Evolutionary conservation across 2,329 filamentous ascomycete genomes (phyloP).

Genomic region (Aulographum hederae): DNA sequence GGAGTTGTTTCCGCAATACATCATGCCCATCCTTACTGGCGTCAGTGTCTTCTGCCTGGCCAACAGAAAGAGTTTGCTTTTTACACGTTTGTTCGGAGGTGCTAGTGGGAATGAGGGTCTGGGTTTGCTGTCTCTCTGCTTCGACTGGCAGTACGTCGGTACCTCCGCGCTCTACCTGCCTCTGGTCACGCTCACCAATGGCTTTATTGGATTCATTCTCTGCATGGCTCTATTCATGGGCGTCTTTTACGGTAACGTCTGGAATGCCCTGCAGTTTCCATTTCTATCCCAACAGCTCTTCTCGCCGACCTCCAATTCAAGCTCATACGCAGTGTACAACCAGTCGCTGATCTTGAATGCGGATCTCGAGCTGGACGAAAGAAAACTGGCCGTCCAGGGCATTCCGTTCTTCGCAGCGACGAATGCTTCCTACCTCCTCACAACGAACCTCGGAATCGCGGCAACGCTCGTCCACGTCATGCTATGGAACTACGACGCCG

Average conservation of each 20-base stretch:
- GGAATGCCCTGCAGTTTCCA: conserved; percentile 4
- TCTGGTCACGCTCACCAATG: conserved; percentile 4
- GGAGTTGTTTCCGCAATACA: conserved; percentile 6
- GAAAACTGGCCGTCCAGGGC: conserved; percentile 4
- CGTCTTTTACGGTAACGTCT: conserved; percentile 6
- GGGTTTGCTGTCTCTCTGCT: conserved; percentile 4
- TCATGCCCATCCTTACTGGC: conserved; percentile 3
- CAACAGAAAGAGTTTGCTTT: conserved; percentile 4
- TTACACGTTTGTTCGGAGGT: conserved; percentile 6
- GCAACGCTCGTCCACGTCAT: conserved; percentile 6
- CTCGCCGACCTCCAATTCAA: conserved; percentile 4
- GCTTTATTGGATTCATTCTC: conserved; percentile 4
- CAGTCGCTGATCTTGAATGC: conserved; percentile 5
- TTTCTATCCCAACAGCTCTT: conserved; percentile 6
- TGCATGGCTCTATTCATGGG: conserved; percentile 9
- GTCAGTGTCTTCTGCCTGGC: conserved; percentile 6
- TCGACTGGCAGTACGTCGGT: conserved; percentile 6
- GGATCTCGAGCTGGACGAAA: conserved; percentile 3
- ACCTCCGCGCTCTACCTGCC: conserved; percentile 3
- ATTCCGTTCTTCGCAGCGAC: conserved; percentile 5
- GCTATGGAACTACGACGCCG: conserved; percentile 7
- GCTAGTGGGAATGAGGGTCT: conserved; percentile 6
- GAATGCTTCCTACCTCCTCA: conserved; percentile 4
- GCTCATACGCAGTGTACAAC: conserved; percentile 5
- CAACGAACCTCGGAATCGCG: conserved; percentile 5